These are phyloP conservation scores for Penicillium griseofulvum DNA, from an alignment of 2,329 filamentous ascomycete species.

Conservation along the genomic window DNA sequence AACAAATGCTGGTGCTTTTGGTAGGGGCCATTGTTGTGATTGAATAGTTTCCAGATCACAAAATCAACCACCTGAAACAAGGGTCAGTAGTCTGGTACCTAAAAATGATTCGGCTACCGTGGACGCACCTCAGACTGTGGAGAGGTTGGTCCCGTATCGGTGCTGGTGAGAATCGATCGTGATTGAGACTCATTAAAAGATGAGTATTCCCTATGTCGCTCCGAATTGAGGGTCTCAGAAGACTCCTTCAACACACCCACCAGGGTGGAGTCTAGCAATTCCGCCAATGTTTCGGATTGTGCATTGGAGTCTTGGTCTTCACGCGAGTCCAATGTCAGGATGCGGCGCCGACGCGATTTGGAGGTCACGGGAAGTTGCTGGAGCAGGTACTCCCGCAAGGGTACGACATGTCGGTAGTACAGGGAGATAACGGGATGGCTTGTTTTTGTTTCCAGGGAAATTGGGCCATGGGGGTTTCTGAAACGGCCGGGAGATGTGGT, in stretches of 20 bases:
- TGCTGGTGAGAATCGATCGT: constrained; percentile 33
- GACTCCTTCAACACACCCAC: constrained; percentile 54
- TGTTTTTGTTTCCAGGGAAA: constrained; percentile 11
- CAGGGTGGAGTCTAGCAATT: constrained; percentile 67
- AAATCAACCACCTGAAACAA: constrained; percentile 67
- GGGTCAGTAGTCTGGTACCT: constrained; percentile 5
- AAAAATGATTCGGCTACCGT: not conserved
- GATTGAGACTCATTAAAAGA: constrained; percentile 62
- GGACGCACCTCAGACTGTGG: constrained; percentile 63
- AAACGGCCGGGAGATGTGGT: constrained; percentile 21
- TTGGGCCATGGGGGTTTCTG: constrained; percentile 12
- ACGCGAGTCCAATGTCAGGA: constrained; percentile 32
- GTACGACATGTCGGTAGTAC: constrained; percentile 65
- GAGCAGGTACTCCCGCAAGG: constrained; percentile 69
- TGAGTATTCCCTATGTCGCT: constrained; percentile 56
- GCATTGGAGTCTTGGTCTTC: constrained; percentile 1
- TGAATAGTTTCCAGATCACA: constrained; percentile 74
- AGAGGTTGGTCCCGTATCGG: constrained; percentile 43
- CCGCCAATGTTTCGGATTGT: constrained; percentile 40
- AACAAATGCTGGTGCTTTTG: constrained; percentile 69
- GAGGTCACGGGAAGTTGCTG: constrained; percentile 65
- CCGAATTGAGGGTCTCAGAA: constrained; percentile 28
- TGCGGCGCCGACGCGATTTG: constrained; percentile 50
- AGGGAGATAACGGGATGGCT: constrained; percentile 64
- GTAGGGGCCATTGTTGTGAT: constrained; percentile 47